Evolutionary conservation across 768 basidiomycete genomes (phyloP).

Genomic region (Boletus coccyginus): DNA sequence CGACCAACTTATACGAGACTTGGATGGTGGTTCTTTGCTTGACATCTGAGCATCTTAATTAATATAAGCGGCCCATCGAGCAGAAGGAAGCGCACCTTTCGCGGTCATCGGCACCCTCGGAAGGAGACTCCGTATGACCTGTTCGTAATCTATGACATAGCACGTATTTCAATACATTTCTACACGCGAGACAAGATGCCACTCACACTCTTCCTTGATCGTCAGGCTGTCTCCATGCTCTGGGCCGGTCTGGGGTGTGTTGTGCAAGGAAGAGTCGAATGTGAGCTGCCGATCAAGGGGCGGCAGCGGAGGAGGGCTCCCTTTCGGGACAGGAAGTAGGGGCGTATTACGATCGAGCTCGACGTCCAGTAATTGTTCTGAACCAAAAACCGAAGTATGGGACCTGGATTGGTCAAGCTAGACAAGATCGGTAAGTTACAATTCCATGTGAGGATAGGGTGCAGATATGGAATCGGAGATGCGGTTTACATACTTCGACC

Average conservation of each 20-base stretch:
- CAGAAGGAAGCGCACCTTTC: conserved; percentile 32
- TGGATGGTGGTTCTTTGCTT: conserved; percentile 29
- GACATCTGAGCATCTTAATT: conserved; percentile 29
- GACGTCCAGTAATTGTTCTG: conserved; percentile 50
- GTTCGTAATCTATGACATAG: conserved; percentile 30
- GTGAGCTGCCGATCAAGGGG: conserved; percentile 26
- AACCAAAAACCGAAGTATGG: conserved; percentile 38
- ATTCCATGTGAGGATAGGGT: background rate
- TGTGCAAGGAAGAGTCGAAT: background rate
- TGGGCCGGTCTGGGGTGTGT: background rate
- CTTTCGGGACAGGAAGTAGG: conserved; percentile 32
- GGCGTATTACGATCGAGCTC: conserved; percentile 44
- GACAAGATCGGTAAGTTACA: background rate
- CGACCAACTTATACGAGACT: conserved; percentile 39
- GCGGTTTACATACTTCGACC: conserved; percentile 41
- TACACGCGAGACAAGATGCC: background rate
- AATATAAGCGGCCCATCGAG: background rate
- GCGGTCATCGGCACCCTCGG: conserved; percentile 43
- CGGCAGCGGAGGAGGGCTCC: conserved; percentile 22
- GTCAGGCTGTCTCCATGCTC: background rate
- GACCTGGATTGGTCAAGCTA: conserved; percentile 45
- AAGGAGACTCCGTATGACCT: conserved; percentile 35
- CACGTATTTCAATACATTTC: background rate
- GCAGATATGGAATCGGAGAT: background rate
- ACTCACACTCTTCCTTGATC: conserved; percentile 21